Base-by-base conservation (phyloP, 2,329 filamentous ascomycete genomes). In the Didymella sp. region DNA sequence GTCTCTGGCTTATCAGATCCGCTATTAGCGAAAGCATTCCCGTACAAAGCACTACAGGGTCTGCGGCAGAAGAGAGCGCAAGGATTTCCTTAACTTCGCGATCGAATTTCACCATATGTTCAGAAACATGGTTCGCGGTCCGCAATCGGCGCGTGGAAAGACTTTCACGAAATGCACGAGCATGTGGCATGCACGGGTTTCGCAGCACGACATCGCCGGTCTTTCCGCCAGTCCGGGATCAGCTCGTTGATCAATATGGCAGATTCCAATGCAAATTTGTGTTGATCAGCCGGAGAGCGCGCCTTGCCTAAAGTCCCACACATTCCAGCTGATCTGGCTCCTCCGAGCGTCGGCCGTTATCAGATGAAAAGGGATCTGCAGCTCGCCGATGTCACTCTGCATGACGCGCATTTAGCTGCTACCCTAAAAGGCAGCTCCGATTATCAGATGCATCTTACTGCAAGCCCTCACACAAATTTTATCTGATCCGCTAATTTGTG, bases 381-480 rank as follows among this genome's bases (percentile, higher is more conserved):
- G 24, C 52, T 48, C 51, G 48, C 48, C 59, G 59, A 66, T 67
- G 63, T 69, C 65, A 68, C 66, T 51, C 47, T 66, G 64, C 67
- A 69, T 63, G 54, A 59, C 53, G 45, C 46, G 30, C 38, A 43
- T 40, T 51, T 50, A 48, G 43, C 38, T 25, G 28, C 33, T 58
- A 27, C 68, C 62, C 15, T 27, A 64, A 60, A 15, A 58, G 60
- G 67, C 56, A 68, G 56, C 54, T 68, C 63, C 64, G 62, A 54
- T 75, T 75, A 74, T 73, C 72, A 72, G 71, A 75, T 75, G 58
- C 56, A 65, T 51, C 59, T 64, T 64, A 47, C 17, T 17, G 38
- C 49, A 47, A 51, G 51, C 56, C 51, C 43, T 59, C 48, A 58
- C 61, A 56, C 63, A 61, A 43, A 28, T 37, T 46, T 71, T 70